Evolutionary conservation across 2,329 filamentous ascomycete species (phyloP).

Genomic region (Cladosporium halotolerans): DNA sequence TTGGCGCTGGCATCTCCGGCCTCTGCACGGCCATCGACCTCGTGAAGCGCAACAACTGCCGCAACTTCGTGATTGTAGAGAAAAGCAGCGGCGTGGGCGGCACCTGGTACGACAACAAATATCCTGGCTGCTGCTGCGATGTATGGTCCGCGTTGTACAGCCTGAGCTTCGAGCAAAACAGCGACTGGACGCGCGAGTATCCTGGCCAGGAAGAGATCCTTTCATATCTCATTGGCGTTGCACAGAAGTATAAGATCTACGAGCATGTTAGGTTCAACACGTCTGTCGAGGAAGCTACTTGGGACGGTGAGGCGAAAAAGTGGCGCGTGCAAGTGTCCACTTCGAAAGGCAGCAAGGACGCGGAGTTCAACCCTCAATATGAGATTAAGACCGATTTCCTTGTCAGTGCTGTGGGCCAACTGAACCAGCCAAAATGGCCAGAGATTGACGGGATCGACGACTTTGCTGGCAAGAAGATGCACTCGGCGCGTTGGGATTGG

Average conservation of each 20-base stretch:
- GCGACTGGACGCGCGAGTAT: slow-evolving; percentile 53
- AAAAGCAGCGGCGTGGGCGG: slow-evolving; percentile 50
- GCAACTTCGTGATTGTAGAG: slow-evolving; percentile 53
- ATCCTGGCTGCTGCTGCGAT: slow-evolving; percentile 52
- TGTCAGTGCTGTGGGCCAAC: slow-evolving; percentile 53
- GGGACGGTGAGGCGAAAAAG: slow-evolving; percentile 47
- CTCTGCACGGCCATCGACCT: slow-evolving; percentile 54
- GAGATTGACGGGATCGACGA: slow-evolving; percentile 42
- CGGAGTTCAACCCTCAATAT: slow-evolving; percentile 48
- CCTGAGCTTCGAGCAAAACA: slow-evolving; percentile 56
- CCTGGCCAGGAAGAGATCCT: slow-evolving; percentile 56
- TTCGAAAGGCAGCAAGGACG: slow-evolving; percentile 46
- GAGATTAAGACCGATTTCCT: slow-evolving; percentile 51
- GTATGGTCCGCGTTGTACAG: slow-evolving; percentile 53
- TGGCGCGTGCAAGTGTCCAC: slow-evolving; percentile 48
- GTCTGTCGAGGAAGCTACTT: slow-evolving; percentile 46
- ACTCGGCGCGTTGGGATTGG: slow-evolving; percentile 57
- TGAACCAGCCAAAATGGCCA: slow-evolving; percentile 50
- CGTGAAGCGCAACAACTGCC: slow-evolving; percentile 45
- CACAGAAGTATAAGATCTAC: slow-evolving; percentile 50
- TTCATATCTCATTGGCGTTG: slow-evolving; percentile 48
- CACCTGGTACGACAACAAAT: slow-evolving; percentile 52
- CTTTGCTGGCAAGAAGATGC: slow-evolving; percentile 50
- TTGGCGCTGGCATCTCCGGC: slow-evolving; percentile 44
- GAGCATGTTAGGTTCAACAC: slow-evolving; percentile 54